Evolutionary conservation across 106 monocot species (phyloP).

Genomic region (Narthecium ossifragum): DNA sequence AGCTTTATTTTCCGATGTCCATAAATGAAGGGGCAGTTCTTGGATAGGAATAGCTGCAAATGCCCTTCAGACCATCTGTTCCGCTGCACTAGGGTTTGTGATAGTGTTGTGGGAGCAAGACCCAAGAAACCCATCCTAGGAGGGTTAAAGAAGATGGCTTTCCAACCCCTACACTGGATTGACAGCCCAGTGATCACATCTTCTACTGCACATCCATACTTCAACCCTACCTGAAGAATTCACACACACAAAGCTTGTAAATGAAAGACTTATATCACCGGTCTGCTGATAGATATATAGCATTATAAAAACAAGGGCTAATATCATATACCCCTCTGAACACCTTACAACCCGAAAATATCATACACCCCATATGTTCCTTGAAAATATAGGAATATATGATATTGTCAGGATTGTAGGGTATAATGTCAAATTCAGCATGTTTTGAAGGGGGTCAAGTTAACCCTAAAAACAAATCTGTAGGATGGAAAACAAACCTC

Average conservation of each 20-base stretch:
- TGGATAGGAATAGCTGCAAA: constrained; percentile 47
- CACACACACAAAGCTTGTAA: too few relatives aligned
- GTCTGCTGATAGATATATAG: neutral
- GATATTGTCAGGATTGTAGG: neutral
- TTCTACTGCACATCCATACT: constrained; percentile 63
- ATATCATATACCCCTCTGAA: neutral
- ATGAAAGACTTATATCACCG: neutral
- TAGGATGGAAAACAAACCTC: constrained; percentile 14
- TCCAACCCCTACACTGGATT: constrained; percentile 73
- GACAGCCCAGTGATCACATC: constrained; percentile 51
- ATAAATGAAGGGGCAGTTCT: constrained; percentile 37
- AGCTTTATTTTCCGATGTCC: constrained; percentile 46
- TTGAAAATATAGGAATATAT: neutral
- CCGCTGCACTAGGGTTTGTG: constrained; percentile 42
- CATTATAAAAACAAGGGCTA: neutral
- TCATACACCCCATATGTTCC: neutral
- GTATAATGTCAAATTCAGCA: neutral
- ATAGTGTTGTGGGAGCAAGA: constrained; percentile 42
- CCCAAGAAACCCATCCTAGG: constrained; percentile 45
- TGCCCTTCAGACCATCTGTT: constrained; percentile 70
- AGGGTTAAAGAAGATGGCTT: constrained; percentile 40
- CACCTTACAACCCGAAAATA: neutral
- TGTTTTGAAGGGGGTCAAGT: neutral
- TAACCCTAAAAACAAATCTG: neutral
- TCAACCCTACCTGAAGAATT: constrained; percentile 63